A percentile compares a stretch with the other conserved stretches of the same genome.
phyloP scores from a whole-genome alignment of 139 green algal species.

The Volvox africanus region DNA sequence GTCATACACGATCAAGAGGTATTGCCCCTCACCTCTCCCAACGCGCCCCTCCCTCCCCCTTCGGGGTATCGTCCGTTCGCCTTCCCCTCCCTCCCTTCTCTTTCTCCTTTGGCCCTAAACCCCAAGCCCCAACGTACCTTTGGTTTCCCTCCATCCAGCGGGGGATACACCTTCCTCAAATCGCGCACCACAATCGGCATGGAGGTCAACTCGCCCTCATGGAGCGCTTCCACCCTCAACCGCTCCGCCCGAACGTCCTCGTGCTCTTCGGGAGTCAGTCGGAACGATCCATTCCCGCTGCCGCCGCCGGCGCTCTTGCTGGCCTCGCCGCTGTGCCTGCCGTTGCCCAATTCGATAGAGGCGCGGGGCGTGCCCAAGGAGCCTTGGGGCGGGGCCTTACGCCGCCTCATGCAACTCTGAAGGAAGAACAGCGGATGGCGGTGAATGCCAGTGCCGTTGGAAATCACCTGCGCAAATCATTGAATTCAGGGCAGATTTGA shows the following conservation, averaged over 20 bases:
- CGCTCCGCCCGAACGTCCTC: slow-evolving; percentile 47
- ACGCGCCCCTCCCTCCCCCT: background rate
- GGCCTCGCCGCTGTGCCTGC: background rate
- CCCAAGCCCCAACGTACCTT: slow-evolving; percentile 44
- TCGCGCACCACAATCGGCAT: slow-evolving; percentile 83
- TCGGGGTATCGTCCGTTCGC: background rate
- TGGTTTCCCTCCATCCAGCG: slow-evolving; percentile 66
- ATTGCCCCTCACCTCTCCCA: background rate
- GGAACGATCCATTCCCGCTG: background rate
- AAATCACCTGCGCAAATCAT: slow-evolving; percentile 49
- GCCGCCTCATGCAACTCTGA: background rate
- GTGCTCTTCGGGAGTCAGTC: background rate
- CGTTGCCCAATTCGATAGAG: background rate
- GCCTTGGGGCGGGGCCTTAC: background rate
- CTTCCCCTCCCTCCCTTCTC: background rate
- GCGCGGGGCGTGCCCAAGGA: background rate
- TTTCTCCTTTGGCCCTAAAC: too few species aligned
- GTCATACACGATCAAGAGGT: too few species aligned
- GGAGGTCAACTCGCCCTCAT: background rate
- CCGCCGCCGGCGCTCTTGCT: background rate
- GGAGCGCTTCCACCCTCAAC: slow-evolving; percentile 19
- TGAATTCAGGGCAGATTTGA: too few species aligned
- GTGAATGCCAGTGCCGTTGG: slow-evolving; percentile 79
- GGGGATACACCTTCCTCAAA: slow-evolving; percentile 84
- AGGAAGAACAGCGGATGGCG: slow-evolving; percentile 95